These are phyloP conservation scores for Paramecium sexaurelia DNA, from an alignment of 73 alveolate genomes.

Conservation along the genomic window DNA sequence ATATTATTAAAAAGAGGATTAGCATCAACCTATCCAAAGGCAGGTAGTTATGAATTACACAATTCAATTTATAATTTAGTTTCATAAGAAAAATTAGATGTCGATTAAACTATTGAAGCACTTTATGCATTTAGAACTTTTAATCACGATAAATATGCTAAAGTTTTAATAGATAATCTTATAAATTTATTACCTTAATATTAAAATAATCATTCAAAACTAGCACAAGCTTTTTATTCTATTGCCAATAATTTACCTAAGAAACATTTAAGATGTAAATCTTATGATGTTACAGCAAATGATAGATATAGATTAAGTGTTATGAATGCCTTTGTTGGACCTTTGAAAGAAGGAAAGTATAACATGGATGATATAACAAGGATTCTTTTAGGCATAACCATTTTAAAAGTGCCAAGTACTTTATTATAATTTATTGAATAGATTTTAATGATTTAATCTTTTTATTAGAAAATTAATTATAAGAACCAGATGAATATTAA, in stretches of 20 bases:
- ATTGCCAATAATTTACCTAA: slow-evolving; percentile 6
- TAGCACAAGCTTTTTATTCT: slow-evolving; percentile 31
- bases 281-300: background rate
- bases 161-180: background rate
- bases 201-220: slow-evolving; percentile 9
- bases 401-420: slow-evolving; percentile 27
- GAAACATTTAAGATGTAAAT: slow-evolving; percentile 1
- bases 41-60: slow-evolving; percentile 33
- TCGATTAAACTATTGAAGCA: slow-evolving; percentile 21
- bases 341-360: slow-evolving; percentile 35
- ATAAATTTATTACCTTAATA: slow-evolving; percentile 25
- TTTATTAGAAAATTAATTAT: background rate
- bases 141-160: background rate
- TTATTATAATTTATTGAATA: background rate
- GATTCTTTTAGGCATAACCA: background rate
- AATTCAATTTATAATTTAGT: background rate
- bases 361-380: slow-evolving; percentile 20
- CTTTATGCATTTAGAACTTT: slow-evolving; percentile 30
- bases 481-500: slow-evolving; percentile 43
- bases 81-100: background rate
- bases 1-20: slow-evolving; percentile 13
- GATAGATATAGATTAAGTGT: slow-evolving; percentile 11
- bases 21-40: slow-evolving; percentile 47
- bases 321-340: background rate
- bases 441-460: slow-evolving; percentile 44